These are phyloP conservation scores for Hemisphaericaspora lyxosophila DNA, from an alignment of 1,139 yeast species.

Conservation along the genomic window DNA sequence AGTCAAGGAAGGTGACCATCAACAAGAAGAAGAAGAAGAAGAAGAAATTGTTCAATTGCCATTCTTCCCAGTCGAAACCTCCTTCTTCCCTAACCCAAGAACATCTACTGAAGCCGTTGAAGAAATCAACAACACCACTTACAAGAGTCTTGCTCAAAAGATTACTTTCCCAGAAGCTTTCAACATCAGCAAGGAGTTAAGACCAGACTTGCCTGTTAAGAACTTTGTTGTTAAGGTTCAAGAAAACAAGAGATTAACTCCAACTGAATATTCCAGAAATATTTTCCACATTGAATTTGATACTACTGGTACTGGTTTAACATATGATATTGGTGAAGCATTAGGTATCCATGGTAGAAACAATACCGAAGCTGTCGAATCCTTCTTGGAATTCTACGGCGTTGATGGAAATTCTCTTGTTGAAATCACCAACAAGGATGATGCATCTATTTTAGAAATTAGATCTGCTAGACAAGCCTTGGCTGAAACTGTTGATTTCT, in stretches of 20 bases:
- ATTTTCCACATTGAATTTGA: constrained; percentile 97
- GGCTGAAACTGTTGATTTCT: constrained; percentile 76
- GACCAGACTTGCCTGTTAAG: constrained; percentile 89
- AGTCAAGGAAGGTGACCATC: constrained; percentile 18
- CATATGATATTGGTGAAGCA: constrained; percentile 94
- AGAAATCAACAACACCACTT: constrained; percentile 41
- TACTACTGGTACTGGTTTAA: constrained; percentile 84
- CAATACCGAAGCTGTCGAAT: constrained; percentile 59
- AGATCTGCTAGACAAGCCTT: constrained; percentile 83
- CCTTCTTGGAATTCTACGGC: constrained; percentile 71
- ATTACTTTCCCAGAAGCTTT: constrained; percentile 83
- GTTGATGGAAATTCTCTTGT: constrained; percentile 67
- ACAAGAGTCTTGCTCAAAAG: constrained; percentile 64
- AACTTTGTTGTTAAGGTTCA: constrained; percentile 88
- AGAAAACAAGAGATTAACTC: constrained; percentile 92
- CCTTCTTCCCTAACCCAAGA: constrained; percentile 62
- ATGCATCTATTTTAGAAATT: constrained; percentile 56
- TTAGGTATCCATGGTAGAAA: constrained; percentile 94
- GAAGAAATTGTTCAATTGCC: constrained; percentile 40
- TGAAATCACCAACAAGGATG: constrained; percentile 70
- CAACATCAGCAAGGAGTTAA: constrained; percentile 52
- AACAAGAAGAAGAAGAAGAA: constrained; percentile 16
- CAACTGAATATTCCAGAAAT: constrained; percentile 84
- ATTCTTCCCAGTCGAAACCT: constrained; percentile 56
- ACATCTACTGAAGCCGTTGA: constrained; percentile 25